phyloP scores from a whole-genome alignment of 495 filamentous ascomycete genomes.

The Daldinia concentrica region DNA sequence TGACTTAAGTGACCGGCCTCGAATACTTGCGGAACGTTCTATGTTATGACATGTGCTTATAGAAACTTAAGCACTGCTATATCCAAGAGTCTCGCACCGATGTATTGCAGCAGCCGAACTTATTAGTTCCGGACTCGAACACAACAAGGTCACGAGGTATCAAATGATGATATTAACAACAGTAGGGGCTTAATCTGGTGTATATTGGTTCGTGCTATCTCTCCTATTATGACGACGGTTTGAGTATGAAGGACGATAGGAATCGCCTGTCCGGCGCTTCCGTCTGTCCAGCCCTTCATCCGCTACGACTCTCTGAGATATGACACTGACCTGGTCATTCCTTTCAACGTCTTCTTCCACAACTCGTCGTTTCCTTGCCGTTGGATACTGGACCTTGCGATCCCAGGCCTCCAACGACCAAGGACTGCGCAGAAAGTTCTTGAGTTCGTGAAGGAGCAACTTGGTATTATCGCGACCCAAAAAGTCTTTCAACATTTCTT shows the following conservation, averaged over 20 bases:
- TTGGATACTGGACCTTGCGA: conserved; percentile 76
- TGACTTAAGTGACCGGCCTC: too few species aligned
- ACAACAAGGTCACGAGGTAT: neutral
- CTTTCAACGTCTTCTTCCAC: conserved; percentile 8
- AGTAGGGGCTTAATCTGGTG: conserved; percentile 11
- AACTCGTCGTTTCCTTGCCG: conserved; percentile 25
- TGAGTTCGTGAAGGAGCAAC: conserved; percentile 86
- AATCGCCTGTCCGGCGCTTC: conserved; percentile 30
- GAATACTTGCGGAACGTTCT: too few species aligned
- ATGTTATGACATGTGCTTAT: too few species aligned
- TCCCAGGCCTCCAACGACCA: conserved; percentile 81
- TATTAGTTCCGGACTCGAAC: neutral
- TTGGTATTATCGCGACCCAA: conserved; percentile 79
- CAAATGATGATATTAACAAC: neutral
- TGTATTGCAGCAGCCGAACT: neutral
- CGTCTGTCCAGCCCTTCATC: conserved; percentile 3
- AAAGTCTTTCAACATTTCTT: conserved; percentile 88
- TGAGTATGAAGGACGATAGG: conserved; percentile 41
- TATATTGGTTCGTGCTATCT: conserved; percentile 16
- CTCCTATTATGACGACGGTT: conserved; percentile 8
- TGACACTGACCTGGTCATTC: neutral
- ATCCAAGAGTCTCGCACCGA: neutral
- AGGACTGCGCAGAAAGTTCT: conserved; percentile 83
- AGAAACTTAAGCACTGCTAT: neutral
- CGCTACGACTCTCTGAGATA: neutral